Percentiles rank a stretch among this genome's conserved stretches.
These are phyloP conservation scores for Cladorrhinum sp. DNA, from an alignment of 2,329 filamentous ascomycete species.

Conservation along the genomic window DNA sequence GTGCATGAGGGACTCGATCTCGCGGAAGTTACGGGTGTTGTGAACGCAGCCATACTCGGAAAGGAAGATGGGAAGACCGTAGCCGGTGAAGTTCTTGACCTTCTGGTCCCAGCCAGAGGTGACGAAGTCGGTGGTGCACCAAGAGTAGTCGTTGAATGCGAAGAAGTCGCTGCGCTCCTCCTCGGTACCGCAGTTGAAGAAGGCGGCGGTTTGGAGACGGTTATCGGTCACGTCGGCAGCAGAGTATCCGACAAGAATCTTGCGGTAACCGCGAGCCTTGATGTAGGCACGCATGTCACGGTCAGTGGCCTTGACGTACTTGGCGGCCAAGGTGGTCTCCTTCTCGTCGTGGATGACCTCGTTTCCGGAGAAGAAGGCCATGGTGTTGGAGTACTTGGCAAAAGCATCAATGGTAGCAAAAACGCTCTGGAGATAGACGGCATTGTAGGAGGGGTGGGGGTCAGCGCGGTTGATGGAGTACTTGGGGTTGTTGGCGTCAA, in stretches of 20 bases:
- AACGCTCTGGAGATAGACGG: slow-evolving; percentile 76
- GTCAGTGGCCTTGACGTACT: slow-evolving; percentile 75
- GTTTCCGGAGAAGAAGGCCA: slow-evolving; percentile 82
- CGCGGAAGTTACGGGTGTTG: slow-evolving; percentile 77
- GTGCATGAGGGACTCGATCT: slow-evolving; percentile 77
- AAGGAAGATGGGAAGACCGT: slow-evolving; percentile 87
- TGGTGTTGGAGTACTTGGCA: slow-evolving; percentile 76
- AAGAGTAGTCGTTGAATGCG: slow-evolving; percentile 86
- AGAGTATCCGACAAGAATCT: slow-evolving; percentile 70
- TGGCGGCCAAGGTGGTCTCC: slow-evolving; percentile 62
- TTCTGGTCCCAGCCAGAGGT: slow-evolving; percentile 81
- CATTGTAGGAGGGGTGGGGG: slow-evolving; percentile 77
- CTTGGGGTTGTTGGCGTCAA: slow-evolving; percentile 51
- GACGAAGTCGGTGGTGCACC: slow-evolving; percentile 71
- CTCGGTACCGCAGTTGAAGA: slow-evolving; percentile 91
- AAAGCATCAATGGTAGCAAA: slow-evolving; percentile 89
- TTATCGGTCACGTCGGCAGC: slow-evolving; percentile 81
- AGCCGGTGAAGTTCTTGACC: slow-evolving; percentile 81
- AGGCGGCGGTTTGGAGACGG: slow-evolving; percentile 79
- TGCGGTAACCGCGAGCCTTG: slow-evolving; percentile 57
- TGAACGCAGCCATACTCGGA: slow-evolving; percentile 91
- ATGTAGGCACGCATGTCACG: slow-evolving; percentile 75
- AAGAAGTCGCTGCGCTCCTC: slow-evolving; percentile 87
- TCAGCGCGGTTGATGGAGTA: slow-evolving; percentile 39
- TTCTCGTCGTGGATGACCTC: slow-evolving; percentile 71